Conservation (phyloP, 1,284 basidiomycete species). For the Pascua guehoae region DNA sequence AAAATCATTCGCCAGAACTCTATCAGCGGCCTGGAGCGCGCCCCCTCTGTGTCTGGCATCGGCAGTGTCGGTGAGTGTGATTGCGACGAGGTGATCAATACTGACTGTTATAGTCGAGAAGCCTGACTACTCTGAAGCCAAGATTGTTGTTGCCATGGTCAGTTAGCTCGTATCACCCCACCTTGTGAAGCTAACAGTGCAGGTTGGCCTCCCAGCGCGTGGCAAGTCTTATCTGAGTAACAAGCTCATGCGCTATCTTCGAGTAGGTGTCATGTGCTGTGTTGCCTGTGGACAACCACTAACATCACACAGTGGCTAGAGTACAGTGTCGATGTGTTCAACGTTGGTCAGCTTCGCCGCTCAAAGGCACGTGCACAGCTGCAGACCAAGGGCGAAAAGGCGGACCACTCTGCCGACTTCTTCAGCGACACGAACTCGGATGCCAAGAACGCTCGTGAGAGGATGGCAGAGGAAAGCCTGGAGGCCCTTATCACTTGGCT, state of each 20-base stretch:
- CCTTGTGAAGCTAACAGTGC: neutral
- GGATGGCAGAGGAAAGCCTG: constrained; percentile 84
- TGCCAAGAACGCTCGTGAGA: constrained; percentile 73
- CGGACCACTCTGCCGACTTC: constrained; percentile 87
- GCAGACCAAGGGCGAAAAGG: constrained; percentile 47
- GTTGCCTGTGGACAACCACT: neutral
- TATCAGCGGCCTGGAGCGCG: constrained; percentile 37
- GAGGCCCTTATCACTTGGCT: constrained; percentile 95
- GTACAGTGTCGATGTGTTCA: constrained; percentile 98
- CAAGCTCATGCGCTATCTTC: constrained; percentile 75
- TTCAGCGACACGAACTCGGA: constrained; percentile 84
- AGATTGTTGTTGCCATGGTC: constrained; percentile 98
- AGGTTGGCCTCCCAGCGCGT: constrained; percentile 76
- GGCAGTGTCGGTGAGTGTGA: constrained; percentile 43
- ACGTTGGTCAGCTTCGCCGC: constrained; percentile 91
- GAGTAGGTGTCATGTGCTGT: constrained; percentile 51
- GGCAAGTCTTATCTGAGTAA: constrained; percentile 83
- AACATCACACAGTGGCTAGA: constrained; percentile 77
- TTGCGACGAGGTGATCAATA: neutral
- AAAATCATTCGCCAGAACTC: constrained; percentile 40
- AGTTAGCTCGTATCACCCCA: constrained; percentile 12
- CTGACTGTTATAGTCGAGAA: constrained; percentile 65
- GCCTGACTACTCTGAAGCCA: constrained; percentile 96
- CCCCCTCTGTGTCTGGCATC: constrained; percentile 50
- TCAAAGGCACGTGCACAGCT: constrained; percentile 64